Evolutionary conservation across 2,329 filamentous ascomycete species (phyloP).

Genomic region (Cordyceps fumosorosea): DNA sequence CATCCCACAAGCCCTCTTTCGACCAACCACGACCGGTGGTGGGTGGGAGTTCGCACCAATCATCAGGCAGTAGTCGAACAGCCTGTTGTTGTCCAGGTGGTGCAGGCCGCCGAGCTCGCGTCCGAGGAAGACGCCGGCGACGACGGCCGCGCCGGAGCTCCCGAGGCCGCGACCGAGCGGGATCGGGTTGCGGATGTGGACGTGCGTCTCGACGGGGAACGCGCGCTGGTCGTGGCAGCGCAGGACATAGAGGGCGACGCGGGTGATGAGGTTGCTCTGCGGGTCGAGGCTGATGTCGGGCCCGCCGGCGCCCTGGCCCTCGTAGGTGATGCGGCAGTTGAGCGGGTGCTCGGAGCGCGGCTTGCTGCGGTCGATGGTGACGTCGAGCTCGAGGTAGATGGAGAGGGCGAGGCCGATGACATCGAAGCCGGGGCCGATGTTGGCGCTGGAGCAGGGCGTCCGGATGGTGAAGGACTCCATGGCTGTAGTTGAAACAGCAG

Average conservation of each 20-base stretch:
- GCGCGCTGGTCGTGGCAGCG: conserved; percentile 80
- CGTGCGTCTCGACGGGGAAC: conserved; percentile 80
- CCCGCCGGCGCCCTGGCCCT: conserved; percentile 67
- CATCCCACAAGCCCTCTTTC: background rate
- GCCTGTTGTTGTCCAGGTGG: conserved; percentile 65
- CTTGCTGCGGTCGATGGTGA: conserved; percentile 62
- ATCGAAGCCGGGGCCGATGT: conserved; percentile 96
- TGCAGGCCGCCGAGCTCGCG: conserved; percentile 80
- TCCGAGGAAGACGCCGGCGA: conserved; percentile 87
- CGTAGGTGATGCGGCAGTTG: conserved; percentile 88
- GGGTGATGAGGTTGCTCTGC: conserved; percentile 85
- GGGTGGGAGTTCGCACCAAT: conserved; percentile 52
- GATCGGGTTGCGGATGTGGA: conserved; percentile 94
- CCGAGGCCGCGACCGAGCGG: conserved; percentile 86
- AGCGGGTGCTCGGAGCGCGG: conserved; percentile 52
- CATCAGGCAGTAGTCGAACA: conserved; percentile 97
- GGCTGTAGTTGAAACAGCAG: conserved; percentile 11
- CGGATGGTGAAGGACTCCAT: conserved; percentile 64
- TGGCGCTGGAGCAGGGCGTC: conserved; percentile 91
- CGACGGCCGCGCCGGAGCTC: conserved; percentile 92
- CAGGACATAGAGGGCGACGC: conserved; percentile 89
- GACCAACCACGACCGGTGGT: conserved; percentile 13
- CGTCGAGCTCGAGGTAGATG: conserved; percentile 83
- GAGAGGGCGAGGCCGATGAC: conserved; percentile 93
- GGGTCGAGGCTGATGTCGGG: conserved; percentile 76